phyloP scores from a whole-genome alignment of 2,329 filamentous ascomycete species.

The Thelonectria olida region DNA sequence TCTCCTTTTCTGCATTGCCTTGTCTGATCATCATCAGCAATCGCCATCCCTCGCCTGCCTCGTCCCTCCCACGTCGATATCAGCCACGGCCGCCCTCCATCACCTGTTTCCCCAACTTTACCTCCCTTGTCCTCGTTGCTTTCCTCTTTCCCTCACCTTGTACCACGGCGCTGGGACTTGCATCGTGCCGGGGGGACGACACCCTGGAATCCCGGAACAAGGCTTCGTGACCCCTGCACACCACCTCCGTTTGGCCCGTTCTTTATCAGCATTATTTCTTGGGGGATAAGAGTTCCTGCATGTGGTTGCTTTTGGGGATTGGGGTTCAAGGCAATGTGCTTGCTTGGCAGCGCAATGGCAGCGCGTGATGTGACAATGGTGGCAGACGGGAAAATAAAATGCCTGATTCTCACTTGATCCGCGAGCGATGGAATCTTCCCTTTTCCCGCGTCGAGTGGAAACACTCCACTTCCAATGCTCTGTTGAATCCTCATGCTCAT shows the following conservation, averaged over 20 bases:
- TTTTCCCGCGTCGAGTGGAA: not conserved
- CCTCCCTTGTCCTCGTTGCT: constrained; percentile 10
- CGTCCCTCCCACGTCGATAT: not conserved
- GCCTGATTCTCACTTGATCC: not conserved
- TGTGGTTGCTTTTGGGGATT: not conserved
- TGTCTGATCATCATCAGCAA: too few species aligned
- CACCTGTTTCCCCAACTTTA: constrained; percentile 21
- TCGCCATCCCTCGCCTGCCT: not conserved
- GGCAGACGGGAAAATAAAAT: too few species aligned
- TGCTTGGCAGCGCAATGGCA: too few species aligned
- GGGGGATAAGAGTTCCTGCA: constrained; percentile 1
- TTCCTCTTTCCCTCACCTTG: constrained; percentile 23
- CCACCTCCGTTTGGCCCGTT: not conserved
- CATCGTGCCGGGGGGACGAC: constrained; percentile 11
- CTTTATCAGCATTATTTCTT: not conserved
- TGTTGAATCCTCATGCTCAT: not conserved
- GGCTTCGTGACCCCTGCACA: not conserved
- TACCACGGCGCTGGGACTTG: constrained; percentile 24
- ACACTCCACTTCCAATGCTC: constrained; percentile 5
- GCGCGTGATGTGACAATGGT: too few species aligned
- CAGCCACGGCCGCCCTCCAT: not conserved
- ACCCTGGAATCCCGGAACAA: constrained; percentile 19
- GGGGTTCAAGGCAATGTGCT: too few species aligned
- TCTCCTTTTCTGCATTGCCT: not conserved
- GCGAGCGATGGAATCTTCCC: too few species aligned